phyloP scores from a whole-genome alignment of 371 early-diverging fungal species.

The Saksenaea oblongispora region DNA sequence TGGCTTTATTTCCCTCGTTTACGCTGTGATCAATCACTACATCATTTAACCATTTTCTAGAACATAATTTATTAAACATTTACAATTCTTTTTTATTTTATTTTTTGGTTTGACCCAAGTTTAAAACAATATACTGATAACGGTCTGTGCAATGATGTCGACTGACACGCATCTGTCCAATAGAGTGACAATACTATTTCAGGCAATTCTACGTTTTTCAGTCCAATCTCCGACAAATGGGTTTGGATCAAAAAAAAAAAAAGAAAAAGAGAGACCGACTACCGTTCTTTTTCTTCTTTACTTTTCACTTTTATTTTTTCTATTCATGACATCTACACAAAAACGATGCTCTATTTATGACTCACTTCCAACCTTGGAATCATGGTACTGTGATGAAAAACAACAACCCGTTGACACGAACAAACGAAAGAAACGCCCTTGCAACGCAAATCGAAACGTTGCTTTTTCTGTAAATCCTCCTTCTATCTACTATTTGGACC shows the following conservation, averaged over 20 bases:
- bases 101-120: not conserved
- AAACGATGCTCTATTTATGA: constrained; percentile 31
- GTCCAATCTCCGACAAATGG: not conserved
- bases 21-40: not conserved
- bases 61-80: not conserved
- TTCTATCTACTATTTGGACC: constrained; percentile 21
- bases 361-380: constrained; percentile 31
- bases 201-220: not conserved
- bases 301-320: constrained; percentile 2
- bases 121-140: too few species aligned
- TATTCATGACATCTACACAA: constrained; percentile 9
- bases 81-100: not conserved
- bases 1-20: not conserved
- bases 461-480: constrained; percentile 41
- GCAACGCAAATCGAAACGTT: constrained; percentile 16
- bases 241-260: constrained; percentile 1
- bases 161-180: not conserved
- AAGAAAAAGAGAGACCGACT: constrained; percentile 3
- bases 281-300: constrained; percentile 3
- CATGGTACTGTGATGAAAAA: constrained; percentile 27
- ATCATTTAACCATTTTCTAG: not conserved
- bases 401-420: not conserved
- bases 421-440: not conserved
- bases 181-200: not conserved
- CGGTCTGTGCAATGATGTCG: not conserved